phyloP scores from a whole-genome alignment of 202 grass and related monocot species.

The Alloteropsis angusta region DNA sequence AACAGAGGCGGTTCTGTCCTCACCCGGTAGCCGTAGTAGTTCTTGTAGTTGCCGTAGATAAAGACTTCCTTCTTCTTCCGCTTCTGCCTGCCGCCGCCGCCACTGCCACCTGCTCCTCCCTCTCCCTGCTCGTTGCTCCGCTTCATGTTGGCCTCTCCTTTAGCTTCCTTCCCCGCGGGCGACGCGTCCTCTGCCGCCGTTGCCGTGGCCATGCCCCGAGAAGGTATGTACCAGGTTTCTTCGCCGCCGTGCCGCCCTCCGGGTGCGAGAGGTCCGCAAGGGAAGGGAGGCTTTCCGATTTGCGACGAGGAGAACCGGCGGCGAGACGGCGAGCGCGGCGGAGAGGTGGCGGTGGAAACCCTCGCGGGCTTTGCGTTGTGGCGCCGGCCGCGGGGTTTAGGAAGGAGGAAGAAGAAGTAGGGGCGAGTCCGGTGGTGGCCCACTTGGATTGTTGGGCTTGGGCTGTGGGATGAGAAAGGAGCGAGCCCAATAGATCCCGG shows the following conservation, averaged over 20 bases:
- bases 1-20: neutral
- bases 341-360: constrained; percentile 7
- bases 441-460: no score
- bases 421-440: no score
- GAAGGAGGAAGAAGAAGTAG: no score
- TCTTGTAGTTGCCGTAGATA: constrained; percentile 92
- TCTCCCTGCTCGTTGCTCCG: neutral
- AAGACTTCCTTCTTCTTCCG: constrained; percentile 66
- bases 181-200: neutral
- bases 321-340: neutral
- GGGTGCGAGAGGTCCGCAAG: neutral
- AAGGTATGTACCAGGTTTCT: neutral
- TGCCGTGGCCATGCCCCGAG: constrained; percentile 7
- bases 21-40: constrained; percentile 94
- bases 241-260: neutral
- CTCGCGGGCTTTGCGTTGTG: neutral
- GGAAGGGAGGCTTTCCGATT: neutral
- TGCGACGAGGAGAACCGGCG: neutral
- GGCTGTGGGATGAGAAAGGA: no score
- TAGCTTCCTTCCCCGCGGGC: neutral
- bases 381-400: no score
- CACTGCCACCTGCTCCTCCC: neutral
- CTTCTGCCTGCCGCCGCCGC: constrained; percentile 25
- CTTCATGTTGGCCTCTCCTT: neutral
- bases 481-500: no score